A percentile compares a stretch with the other conserved stretches of the same genome.
Evolutionary conservation across 768 basidiomycete species (phyloP).

Genomic region (Lentinula sp.): DNA sequence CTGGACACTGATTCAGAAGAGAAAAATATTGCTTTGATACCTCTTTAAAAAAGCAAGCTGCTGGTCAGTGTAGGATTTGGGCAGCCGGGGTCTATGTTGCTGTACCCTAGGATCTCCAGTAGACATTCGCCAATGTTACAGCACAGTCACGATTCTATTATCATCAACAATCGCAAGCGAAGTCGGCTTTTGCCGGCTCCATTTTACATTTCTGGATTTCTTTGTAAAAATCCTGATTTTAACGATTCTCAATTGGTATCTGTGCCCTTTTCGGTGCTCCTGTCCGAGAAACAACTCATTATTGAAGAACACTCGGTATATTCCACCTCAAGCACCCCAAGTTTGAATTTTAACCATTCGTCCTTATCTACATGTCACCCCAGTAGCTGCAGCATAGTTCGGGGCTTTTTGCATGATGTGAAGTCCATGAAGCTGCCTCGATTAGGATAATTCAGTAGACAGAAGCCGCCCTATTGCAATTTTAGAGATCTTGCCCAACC

Average conservation of each 20-base stretch:
- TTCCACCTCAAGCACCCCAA: no score
- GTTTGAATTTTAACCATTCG: no score
- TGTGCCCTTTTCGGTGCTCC: no score
- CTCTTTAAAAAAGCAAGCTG: conserved; percentile 53
- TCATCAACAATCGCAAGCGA: conserved; percentile 6
- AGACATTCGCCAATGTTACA: conserved; percentile 10
- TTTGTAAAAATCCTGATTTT: background rate
- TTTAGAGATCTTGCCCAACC: background rate
- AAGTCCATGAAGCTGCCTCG: background rate
- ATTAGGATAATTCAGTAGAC: background rate
- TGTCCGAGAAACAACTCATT: no score
- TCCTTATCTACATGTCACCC: no score
- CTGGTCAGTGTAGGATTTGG: conserved; percentile 60
- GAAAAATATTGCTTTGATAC: conserved; percentile 19
- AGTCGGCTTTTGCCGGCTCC: conserved; percentile 5
- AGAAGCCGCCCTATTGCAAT: background rate
- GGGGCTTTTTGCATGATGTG: background rate
- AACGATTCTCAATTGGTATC: no score
- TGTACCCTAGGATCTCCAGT: conserved; percentile 56
- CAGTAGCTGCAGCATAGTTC: background rate
- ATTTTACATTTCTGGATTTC: conserved; percentile 6
- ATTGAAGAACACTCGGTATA: no score
- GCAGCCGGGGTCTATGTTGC: conserved; percentile 46
- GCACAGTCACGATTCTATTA: background rate
- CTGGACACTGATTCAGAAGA: background rate